Evolutionary conservation across 768 basidiomycete species (phyloP).

Genomic region (Sistotremastrum niveocremeum): DNA sequence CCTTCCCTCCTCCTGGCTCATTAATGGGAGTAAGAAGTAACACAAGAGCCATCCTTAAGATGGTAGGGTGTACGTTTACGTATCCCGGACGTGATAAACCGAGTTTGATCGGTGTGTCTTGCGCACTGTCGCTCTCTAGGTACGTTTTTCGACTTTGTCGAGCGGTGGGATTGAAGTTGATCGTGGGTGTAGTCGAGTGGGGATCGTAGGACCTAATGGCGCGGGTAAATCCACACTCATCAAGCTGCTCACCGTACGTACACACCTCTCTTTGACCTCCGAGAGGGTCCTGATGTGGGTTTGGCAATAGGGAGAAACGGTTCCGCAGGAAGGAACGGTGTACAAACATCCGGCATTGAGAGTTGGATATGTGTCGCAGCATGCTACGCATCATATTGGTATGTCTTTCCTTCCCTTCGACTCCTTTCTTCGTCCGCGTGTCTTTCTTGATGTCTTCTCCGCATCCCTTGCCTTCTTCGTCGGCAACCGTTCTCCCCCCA

Average conservation of each 20-base stretch:
- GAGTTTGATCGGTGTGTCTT: constrained; percentile 77
- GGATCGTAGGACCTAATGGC: constrained; percentile 85
- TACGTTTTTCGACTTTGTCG: constrained; percentile 18
- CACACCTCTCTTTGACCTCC: not conserved
- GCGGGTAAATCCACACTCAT: constrained; percentile 94
- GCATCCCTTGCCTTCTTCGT: not conserved
- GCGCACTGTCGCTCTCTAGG: constrained; percentile 89
- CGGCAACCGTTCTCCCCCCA: no score
- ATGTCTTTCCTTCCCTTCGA: constrained; percentile 13
- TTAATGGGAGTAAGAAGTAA: constrained; percentile 95
- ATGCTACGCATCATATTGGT: constrained; percentile 95
- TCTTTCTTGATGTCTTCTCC: constrained; percentile 1
- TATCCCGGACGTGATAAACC: constrained; percentile 77
- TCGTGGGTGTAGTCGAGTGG: constrained; percentile 55
- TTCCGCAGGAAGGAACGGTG: constrained; percentile 81
- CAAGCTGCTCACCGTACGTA: constrained; percentile 74
- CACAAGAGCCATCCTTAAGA: constrained; percentile 90
- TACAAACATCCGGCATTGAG: constrained; percentile 91
- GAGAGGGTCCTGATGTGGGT: constrained; percentile 5
- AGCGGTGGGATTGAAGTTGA: constrained; percentile 3
- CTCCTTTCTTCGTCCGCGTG: constrained; percentile 6
- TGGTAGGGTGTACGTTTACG: constrained; percentile 83
- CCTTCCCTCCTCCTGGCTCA: constrained; percentile 91
- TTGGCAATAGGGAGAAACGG: constrained; percentile 62
- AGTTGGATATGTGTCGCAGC: constrained; percentile 94